Evolutionary conservation across 2,329 filamentous ascomycete genomes (phyloP).

Genomic region (Aquanectria penicillioides): DNA sequence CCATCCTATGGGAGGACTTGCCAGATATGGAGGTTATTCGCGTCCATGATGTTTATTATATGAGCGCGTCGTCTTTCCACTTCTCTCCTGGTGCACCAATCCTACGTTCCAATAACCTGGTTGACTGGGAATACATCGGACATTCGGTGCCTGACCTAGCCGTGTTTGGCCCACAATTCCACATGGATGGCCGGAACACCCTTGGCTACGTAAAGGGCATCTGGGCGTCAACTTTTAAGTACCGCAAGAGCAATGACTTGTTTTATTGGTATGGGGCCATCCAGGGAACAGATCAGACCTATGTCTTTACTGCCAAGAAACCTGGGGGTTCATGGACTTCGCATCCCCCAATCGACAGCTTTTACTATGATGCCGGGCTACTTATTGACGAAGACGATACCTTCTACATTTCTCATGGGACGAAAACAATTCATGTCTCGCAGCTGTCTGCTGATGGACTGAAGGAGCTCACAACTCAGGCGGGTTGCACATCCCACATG

Average conservation of each 20-base stretch:
- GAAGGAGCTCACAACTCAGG: background rate
- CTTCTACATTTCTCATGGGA: conserved; percentile 67
- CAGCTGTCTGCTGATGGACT: conserved; percentile 60
- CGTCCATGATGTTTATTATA: conserved; percentile 61
- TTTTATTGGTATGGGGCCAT: conserved; percentile 53
- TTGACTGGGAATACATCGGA: conserved; percentile 59
- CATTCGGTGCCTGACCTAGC: conserved; percentile 50
- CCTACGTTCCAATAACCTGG: conserved; percentile 63
- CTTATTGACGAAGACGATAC: conserved; percentile 65
- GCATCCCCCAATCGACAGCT: conserved; percentile 55
- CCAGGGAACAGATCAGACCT: conserved; percentile 56
- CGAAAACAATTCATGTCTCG: conserved; percentile 58
- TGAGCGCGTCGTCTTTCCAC: conserved; percentile 64
- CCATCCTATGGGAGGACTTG: conserved; percentile 64
- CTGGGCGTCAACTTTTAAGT: conserved; percentile 56
- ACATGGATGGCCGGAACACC: conserved; percentile 47
- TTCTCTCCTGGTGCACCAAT: conserved; percentile 67
- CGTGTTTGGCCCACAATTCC: conserved; percentile 32
- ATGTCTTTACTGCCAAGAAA: conserved; percentile 60
- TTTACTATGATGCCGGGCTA: conserved; percentile 67
- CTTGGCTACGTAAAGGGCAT: conserved; percentile 63
- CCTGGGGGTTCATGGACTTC: conserved; percentile 55
- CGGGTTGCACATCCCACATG: no score
- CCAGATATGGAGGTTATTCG: conserved; percentile 65
- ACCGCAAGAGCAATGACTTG: conserved; percentile 23